Percentiles rank a stretch among this genome's conserved stretches.
Conservation (phyloP, 2,329 filamentous ascomycete genomes). For the Ophiostoma sp. region DNA sequence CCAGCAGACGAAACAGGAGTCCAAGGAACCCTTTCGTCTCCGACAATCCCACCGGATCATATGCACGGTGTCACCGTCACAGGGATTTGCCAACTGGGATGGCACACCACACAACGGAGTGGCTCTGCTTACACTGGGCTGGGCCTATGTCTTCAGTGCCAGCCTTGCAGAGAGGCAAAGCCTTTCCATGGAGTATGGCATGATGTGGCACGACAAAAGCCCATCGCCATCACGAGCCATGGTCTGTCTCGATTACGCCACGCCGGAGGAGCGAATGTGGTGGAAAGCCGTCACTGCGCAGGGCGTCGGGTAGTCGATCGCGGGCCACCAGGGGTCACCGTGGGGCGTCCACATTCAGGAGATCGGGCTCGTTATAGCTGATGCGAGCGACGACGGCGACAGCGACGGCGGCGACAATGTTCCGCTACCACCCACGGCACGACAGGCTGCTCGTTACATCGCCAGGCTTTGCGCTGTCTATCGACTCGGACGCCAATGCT, state of each 20-base stretch:
- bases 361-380: background rate
- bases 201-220: background rate
- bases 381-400: background rate
- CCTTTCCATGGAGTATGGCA: conserved; percentile 6
- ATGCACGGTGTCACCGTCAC: background rate
- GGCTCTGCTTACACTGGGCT: conserved; percentile 24
- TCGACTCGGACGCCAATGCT: conserved; percentile 22
- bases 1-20: background rate
- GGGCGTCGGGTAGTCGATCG: conserved; percentile 17
- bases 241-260: background rate
- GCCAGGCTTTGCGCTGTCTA: conserved; percentile 23
- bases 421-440: conserved; percentile 19
- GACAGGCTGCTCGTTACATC: conserved; percentile 22
- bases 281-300: conserved; percentile 13
- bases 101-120: conserved; percentile 26
- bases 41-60: background rate
- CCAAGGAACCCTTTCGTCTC: background rate
- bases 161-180: conserved; percentile 25
- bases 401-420: background rate
- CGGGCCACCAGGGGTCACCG: background rate
- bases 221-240: background rate
- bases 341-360: conserved; percentile 21
- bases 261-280: conserved; percentile 19
- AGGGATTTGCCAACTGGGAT: conserved; percentile 17
- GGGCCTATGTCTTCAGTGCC: conserved; percentile 25